phyloP scores from a whole-genome alignment of 1,284 basidiomycete genomes.

The Puccinia polysora region DNA sequence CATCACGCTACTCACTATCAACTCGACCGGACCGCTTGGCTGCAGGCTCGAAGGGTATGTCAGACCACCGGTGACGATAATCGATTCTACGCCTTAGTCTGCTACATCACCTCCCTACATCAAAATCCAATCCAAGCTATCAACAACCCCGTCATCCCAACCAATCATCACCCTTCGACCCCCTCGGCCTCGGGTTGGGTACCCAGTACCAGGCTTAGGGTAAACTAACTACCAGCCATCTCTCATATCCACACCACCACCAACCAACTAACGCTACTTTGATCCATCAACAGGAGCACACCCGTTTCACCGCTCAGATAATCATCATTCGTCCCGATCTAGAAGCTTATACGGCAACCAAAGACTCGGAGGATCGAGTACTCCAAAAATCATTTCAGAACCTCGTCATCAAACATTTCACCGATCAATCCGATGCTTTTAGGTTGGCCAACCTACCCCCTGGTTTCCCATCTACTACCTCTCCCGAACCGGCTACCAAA shows the following conservation, averaged over 20 bases:
- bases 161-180: neutral
- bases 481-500: slow-evolving; percentile 15
- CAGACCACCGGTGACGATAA: slow-evolving; percentile 18
- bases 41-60: slow-evolving; percentile 8
- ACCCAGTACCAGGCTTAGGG: slow-evolving; percentile 8
- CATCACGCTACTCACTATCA: slow-evolving; percentile 18
- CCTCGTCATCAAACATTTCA: slow-evolving; percentile 20
- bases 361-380: slow-evolving; percentile 9
- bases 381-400: slow-evolving; percentile 24
- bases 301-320: slow-evolving; percentile 11
- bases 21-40: slow-evolving; percentile 8
- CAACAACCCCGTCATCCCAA: neutral
- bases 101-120: slow-evolving; percentile 14
- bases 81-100: slow-evolving; percentile 14
- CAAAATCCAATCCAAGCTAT: neutral
- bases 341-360: slow-evolving; percentile 9
- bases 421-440: slow-evolving; percentile 15
- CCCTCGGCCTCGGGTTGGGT: neutral
- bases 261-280: too few relatives aligned
- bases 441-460: slow-evolving; percentile 8
- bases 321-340: slow-evolving; percentile 22
- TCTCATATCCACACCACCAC: too few relatives aligned
- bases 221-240: neutral
- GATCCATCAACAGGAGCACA: neutral
- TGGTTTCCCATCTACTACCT: slow-evolving; percentile 12